These are phyloP conservation scores for Biscutella laevigata DNA, from an alignment of 441 rosid genomes.

Conservation along the genomic window DNA sequence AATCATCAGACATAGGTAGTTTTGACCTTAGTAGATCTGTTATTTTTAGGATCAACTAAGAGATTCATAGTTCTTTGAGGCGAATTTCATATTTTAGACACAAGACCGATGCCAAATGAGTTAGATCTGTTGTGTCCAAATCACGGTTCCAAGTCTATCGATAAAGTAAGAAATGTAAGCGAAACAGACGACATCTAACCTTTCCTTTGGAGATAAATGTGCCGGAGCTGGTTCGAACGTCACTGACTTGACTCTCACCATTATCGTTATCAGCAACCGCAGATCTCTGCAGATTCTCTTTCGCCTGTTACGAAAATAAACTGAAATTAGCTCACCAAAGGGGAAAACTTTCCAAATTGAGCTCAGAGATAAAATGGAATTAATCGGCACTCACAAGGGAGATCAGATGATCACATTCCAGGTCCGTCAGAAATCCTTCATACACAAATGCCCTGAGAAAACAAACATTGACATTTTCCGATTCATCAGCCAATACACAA, in stretches of 20 bases:
- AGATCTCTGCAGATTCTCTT: constrained; percentile 81
- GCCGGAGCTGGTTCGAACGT: constrained; percentile 90
- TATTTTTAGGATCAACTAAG: not conserved
- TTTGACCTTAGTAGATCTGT: constrained; percentile 8
- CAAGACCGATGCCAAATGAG: not conserved
- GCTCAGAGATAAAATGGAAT: not conserved
- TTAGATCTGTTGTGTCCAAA: not conserved
- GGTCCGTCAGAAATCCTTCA: constrained; percentile 77
- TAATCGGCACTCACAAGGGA: constrained; percentile 46
- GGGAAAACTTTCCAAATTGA: not conserved
- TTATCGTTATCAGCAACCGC: constrained; percentile 88
- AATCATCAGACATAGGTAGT: not conserved
- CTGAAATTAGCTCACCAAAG: not conserved
- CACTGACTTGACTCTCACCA: constrained; percentile 73
- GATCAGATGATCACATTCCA: constrained; percentile 89
- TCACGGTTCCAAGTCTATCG: not conserved
- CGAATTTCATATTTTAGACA: not conserved
- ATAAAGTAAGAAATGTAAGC: not conserved
- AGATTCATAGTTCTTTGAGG: not conserved
- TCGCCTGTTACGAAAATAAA: constrained; percentile 38
- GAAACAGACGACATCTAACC: constrained; percentile 29
- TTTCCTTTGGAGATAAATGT: constrained; percentile 81
- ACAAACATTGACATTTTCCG: not conserved
- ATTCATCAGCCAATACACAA: constrained; percentile 3
- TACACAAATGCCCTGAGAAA: constrained; percentile 74